phyloP scores from a whole-genome alignment of 352 stramenopile genomes.

The Phytophthora fragariaefolia region DNA sequence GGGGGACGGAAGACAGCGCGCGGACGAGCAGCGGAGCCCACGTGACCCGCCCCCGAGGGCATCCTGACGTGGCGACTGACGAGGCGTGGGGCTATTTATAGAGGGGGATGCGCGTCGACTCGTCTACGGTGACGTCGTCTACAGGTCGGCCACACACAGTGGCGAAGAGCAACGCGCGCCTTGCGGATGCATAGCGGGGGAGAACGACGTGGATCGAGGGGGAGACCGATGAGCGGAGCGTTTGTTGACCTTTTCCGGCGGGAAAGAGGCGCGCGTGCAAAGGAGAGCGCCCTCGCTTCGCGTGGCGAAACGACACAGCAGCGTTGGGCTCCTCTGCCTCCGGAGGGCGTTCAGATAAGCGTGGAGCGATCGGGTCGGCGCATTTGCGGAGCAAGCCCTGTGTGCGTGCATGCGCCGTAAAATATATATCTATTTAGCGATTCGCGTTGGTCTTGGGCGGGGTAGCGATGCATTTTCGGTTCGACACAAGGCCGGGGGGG shows the following conservation, averaged over 20 bases:
- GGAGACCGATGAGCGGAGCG: not conserved
- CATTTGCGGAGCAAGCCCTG: constrained; percentile 1
- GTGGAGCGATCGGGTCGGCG: not conserved
- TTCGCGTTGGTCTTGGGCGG: constrained; percentile 27
- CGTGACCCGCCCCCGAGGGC: not conserved
- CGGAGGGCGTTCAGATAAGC: not conserved
- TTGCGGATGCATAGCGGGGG: too few species aligned
- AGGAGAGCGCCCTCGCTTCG: not conserved
- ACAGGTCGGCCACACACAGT: not conserved
- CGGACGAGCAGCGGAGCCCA: not conserved
- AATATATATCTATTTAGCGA: constrained; percentile 33
- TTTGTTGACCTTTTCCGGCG: not conserved
- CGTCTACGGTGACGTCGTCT: constrained; percentile 17
- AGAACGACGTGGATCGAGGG: not conserved
- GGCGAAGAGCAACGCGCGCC: not conserved
- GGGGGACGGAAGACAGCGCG: not conserved
- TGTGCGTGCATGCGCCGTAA: constrained; percentile 9
- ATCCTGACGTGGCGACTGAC: not conserved
- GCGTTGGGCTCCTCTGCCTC: not conserved
- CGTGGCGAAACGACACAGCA: constrained; percentile 2
- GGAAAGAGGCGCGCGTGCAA: not conserved
- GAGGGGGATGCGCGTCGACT: constrained; percentile 13
- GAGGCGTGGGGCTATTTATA: not conserved
- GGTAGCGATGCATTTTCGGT: constrained; percentile 9
- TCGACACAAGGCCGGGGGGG: not conserved